These are phyloP conservation scores for Cucumis variabilis DNA, from an alignment of 331 rosid genomes.

Conservation along the genomic window DNA sequence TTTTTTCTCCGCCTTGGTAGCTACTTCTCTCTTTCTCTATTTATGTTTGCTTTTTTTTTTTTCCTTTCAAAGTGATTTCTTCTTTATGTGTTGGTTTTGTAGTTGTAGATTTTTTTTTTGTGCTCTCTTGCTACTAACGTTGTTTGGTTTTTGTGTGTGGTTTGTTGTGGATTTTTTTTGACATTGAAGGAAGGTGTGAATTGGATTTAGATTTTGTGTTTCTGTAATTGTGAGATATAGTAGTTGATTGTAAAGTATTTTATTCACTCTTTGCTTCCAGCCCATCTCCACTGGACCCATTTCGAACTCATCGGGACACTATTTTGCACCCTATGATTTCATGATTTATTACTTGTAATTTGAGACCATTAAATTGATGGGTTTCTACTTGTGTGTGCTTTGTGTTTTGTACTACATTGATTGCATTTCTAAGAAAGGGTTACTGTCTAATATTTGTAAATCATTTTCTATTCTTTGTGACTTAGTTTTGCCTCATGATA, in stretches of 20 bases:
- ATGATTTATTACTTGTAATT: background rate
- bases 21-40: too few species aligned
- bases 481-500: background rate
- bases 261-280: background rate
- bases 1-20: too few species aligned
- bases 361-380: background rate
- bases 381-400: background rate
- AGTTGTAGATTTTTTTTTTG: too few species aligned
- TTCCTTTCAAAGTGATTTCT: too few species aligned
- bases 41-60: too few species aligned
- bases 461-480: background rate
- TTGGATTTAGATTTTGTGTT: too few species aligned
- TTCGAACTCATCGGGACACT: background rate
- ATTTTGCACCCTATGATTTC: background rate
- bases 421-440: background rate
- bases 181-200: too few species aligned
- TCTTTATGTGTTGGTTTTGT: too few species aligned
- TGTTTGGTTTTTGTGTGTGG: too few species aligned
- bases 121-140: too few species aligned
- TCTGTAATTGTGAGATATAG: too few species aligned
- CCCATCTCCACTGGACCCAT: background rate
- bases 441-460: background rate
- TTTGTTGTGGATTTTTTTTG: too few species aligned
- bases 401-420: background rate
- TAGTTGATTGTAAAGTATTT: background rate